Conservation (phyloP, 352 stramenopile genomes). For the Albugo laibachii region DNA sequence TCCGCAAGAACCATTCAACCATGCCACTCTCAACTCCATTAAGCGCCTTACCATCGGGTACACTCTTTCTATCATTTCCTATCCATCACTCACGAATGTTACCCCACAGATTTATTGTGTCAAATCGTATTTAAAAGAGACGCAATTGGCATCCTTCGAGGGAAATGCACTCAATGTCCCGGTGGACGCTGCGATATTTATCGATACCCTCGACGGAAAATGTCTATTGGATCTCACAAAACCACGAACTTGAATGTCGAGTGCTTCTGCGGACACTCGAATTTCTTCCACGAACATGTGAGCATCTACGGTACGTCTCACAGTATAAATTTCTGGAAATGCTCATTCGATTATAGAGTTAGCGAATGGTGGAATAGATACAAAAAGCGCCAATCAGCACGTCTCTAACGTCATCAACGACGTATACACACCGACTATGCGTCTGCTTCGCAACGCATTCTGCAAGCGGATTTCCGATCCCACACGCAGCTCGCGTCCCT, state of each 20-base stretch:
- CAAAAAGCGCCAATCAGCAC: too few species aligned
- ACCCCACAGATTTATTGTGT: slow-evolving; percentile 35
- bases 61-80: not conserved
- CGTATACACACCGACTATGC: too few species aligned
- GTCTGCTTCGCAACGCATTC: too few species aligned
- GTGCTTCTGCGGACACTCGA: slow-evolving; percentile 55
- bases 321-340: not conserved
- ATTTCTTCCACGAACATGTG: slow-evolving; percentile 50
- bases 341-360: too few species aligned
- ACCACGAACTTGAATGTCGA: slow-evolving; percentile 4
- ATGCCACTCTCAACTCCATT: slow-evolving; percentile 52
- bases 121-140: slow-evolving; percentile 66
- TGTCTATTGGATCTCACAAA: slow-evolving; percentile 10
- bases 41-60: slow-evolving; percentile 44
- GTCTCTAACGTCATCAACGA: too few species aligned
- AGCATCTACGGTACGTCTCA: slow-evolving; percentile 42
- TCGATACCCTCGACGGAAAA: slow-evolving; percentile 9
- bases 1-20: slow-evolving; percentile 38
- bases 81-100: not conserved
- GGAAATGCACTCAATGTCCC: slow-evolving; percentile 54
- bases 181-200: slow-evolving; percentile 21
- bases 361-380: too few species aligned
- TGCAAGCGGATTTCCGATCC: too few species aligned
- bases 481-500: too few species aligned
- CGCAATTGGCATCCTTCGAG: slow-evolving; percentile 29